These are phyloP conservation scores for Mallotus nudiflorus DNA, from an alignment of 345 rosid species.

Conservation along the genomic window DNA sequence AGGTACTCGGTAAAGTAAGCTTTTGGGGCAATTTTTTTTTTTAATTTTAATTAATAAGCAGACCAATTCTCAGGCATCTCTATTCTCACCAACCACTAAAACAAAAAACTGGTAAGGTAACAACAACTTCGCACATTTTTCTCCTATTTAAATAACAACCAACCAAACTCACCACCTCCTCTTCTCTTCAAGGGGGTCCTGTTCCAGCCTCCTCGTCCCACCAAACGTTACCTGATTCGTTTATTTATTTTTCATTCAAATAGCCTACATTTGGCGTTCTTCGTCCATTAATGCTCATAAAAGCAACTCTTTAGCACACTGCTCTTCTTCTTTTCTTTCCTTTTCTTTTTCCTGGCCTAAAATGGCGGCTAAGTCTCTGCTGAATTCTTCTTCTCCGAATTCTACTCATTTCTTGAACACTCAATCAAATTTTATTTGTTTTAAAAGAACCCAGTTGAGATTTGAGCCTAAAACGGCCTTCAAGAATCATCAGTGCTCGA, in stretches of 20 bases:
- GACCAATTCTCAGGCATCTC: not conserved
- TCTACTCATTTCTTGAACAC: conserved; percentile 18
- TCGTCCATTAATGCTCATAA: conserved; percentile 26
- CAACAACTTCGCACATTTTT: not conserved
- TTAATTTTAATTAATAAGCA: no score
- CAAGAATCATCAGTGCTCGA: not conserved
- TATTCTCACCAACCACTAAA: conserved; percentile 15
- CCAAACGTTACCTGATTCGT: not conserved
- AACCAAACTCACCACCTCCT: not conserved
- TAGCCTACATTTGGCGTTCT: not conserved
- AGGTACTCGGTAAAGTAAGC: no score
- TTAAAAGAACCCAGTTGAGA: conserved; percentile 31
- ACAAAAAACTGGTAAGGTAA: no score
- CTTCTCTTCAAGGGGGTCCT: no score
- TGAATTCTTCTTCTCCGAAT: conserved; percentile 23
- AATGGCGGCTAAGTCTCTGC: conserved; percentile 43
- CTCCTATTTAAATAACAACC: not conserved
- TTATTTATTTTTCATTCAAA: not conserved
- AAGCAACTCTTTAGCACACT: not conserved
- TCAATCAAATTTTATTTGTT: conserved; percentile 19
- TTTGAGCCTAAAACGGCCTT: conserved; percentile 9
- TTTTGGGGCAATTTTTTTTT: no score
- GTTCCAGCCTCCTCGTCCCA: not conserved
- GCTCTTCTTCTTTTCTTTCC: not conserved
- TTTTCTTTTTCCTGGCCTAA: no score